Conservation (phyloP, 1,284 basidiomycete species). For the Chondrostereum purpureum region DNA sequence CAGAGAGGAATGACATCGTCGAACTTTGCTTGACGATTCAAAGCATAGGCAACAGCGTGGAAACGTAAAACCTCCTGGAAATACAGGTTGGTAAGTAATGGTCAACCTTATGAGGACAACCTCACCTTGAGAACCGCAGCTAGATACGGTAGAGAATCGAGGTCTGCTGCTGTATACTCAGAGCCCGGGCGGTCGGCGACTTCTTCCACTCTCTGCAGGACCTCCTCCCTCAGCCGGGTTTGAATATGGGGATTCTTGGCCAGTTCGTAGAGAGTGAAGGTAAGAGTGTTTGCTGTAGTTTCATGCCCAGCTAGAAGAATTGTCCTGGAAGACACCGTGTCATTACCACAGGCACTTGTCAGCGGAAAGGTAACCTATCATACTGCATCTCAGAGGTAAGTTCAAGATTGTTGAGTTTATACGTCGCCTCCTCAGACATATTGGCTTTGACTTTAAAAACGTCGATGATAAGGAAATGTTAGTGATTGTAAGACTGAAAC, state of each 20-base stretch:
- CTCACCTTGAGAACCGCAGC: conserved; percentile 22
- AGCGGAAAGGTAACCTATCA: not conserved
- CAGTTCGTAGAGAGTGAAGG: conserved; percentile 30
- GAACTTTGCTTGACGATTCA: conserved; percentile 22
- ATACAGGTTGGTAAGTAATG: conserved; percentile 17
- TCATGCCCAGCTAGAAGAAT: conserved; percentile 44
- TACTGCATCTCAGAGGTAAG: conserved; percentile 5
- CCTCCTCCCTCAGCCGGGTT: conserved; percentile 15
- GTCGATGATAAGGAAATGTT: not conserved
- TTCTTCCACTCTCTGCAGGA: conserved; percentile 5
- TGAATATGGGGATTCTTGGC: conserved; percentile 14
- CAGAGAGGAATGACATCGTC: conserved; percentile 37
- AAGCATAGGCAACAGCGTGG: conserved; percentile 26
- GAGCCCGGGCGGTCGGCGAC: conserved; percentile 6
- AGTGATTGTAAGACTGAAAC: not conserved
- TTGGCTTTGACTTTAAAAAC: conserved; percentile 7
- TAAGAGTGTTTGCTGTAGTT: conserved; percentile 37
- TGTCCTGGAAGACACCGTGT: conserved; percentile 19
- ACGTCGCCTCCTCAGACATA: not conserved
- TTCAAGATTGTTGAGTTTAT: conserved; percentile 5
- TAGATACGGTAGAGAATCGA: conserved; percentile 16
- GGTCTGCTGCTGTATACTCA: conserved; percentile 14
- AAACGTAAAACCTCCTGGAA: conserved; percentile 32
- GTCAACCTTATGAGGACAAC: conserved; percentile 29
- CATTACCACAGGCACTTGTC: not conserved